Percentiles rank a stretch among this genome's conserved stretches.
These are phyloP conservation scores for Alopecurus myosuroides DNA, from an alignment of 176 grass and related monocot genomes.

Conservation along the genomic window DNA sequence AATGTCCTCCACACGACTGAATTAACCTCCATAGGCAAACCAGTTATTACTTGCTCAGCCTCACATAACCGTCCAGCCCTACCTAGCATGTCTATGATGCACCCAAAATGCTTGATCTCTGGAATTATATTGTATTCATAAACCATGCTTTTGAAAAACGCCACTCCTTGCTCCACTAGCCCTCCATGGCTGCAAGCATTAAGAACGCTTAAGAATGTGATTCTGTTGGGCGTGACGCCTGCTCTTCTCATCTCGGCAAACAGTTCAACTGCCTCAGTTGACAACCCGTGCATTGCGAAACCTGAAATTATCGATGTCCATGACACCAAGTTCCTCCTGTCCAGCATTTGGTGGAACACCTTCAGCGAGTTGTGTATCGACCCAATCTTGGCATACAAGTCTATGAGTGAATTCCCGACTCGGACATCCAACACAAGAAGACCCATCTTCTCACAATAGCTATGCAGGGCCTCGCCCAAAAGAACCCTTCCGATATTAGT, in stretches of 20 bases:
- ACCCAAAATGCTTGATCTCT: constrained; percentile 69
- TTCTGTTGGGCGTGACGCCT: constrained; percentile 41
- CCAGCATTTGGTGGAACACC: constrained; percentile 37
- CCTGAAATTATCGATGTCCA: constrained; percentile 70
- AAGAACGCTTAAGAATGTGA: constrained; percentile 58
- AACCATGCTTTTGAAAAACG: constrained; percentile 59
- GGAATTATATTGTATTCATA: constrained; percentile 49
- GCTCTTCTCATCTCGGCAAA: constrained; percentile 45
- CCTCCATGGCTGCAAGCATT: constrained; percentile 71
- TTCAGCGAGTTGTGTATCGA: constrained; percentile 39
- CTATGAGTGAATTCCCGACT: constrained; percentile 60
- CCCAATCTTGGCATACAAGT: constrained; percentile 60
- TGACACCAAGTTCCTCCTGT: constrained; percentile 55
- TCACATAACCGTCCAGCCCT: constrained; percentile 56
- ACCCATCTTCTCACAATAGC: constrained; percentile 45
- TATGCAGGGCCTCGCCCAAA: constrained; percentile 25
- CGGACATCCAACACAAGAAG: constrained; percentile 35
- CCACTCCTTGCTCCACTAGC: constrained; percentile 57
- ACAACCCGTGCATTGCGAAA: constrained; percentile 52
- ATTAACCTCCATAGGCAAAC: constrained; percentile 55
- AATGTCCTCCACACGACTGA: constrained; percentile 56
- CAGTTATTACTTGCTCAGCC: constrained; percentile 50
- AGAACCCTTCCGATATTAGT: constrained; percentile 31
- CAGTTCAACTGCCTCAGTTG: constrained; percentile 33
- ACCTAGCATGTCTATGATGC: constrained; percentile 69